A percentile compares a stretch with the other conserved stretches of the same genome.
These are phyloP conservation scores for Vaccinium macrocarpon DNA, from an alignment of 148 eudicot genomes.

Conservation along the genomic window DNA sequence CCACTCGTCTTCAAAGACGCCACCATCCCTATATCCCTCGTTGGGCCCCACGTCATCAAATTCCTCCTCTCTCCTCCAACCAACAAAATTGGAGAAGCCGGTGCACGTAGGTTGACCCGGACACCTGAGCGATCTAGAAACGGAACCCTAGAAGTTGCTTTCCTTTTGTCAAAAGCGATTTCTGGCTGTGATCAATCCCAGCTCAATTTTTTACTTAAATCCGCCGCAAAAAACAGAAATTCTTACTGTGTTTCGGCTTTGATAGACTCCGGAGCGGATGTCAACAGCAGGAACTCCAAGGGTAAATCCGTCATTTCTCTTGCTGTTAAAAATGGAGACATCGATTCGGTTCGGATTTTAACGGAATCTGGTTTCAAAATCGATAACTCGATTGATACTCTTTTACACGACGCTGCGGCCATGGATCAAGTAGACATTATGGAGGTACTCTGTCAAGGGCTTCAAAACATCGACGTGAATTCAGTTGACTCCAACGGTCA, in stretches of 20 bases:
- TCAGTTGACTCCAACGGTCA: conserved; percentile 29
- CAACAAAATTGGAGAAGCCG: conserved; percentile 8
- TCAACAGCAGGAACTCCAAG: conserved; percentile 14
- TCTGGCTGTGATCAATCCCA: conserved; percentile 25
- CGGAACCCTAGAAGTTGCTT: conserved; percentile 19
- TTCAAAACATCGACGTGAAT: conserved; percentile 31
- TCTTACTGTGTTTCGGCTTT: conserved; percentile 28
- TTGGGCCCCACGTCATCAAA: conserved; percentile 40
- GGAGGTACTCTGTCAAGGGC: conserved; percentile 26
- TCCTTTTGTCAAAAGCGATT: conserved; percentile 31
- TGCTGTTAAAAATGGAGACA: conserved; percentile 35
- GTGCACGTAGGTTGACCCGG: background rate
- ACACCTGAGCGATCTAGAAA: background rate
- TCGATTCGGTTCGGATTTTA: conserved; percentile 23
- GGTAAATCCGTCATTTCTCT: conserved; percentile 27
- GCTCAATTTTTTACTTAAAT: conserved; percentile 27
- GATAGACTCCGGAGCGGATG: conserved; percentile 37
- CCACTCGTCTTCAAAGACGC: conserved; percentile 52
- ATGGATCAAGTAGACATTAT: conserved; percentile 30
- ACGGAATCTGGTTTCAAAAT: conserved; percentile 30
- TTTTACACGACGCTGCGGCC: conserved; percentile 38
- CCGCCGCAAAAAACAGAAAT: conserved; percentile 19
- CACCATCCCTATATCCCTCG: conserved; percentile 32
- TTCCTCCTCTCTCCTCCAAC: conserved; percentile 30
- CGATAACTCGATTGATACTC: conserved; percentile 23